phyloP scores from a whole-genome alignment of 495 filamentous ascomycete species.

The Podospora anserina region DNA sequence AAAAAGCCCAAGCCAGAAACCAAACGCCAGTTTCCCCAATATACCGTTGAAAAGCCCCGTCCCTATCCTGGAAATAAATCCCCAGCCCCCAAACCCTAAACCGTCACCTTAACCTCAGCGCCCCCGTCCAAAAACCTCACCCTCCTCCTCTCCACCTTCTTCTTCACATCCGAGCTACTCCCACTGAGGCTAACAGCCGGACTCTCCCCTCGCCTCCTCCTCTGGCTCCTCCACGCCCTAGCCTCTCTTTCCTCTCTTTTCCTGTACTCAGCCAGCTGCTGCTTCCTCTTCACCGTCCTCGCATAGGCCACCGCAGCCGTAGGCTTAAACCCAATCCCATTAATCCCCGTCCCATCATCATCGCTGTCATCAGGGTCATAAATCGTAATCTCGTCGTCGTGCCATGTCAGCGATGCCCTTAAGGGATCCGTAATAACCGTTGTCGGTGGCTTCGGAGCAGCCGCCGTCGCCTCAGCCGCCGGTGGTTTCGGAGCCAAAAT shows the following conservation, averaged over 20 bases:
- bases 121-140: conserved; percentile 36
- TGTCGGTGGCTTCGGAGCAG: conserved; percentile 8
- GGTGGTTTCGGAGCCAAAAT: conserved; percentile 1
- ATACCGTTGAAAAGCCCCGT: not conserved
- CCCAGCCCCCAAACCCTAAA: conserved; percentile 7
- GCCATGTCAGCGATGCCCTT: conserved; percentile 67
- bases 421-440: conserved; percentile 48
- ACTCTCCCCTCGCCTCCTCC: conserved; percentile 45
- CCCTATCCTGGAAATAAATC: too few species aligned
- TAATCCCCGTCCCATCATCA: conserved; percentile 77
- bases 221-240: conserved; percentile 66
- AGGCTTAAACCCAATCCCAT: conserved; percentile 88
- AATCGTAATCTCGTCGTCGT: conserved; percentile 78
- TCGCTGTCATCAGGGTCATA: conserved; percentile 69
- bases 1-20: not conserved
- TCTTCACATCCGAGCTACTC: conserved; percentile 26
- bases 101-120: conserved; percentile 7
- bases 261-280: conserved; percentile 82
- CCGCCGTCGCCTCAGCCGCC: not conserved
- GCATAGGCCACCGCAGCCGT: conserved; percentile 79
- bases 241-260: conserved; percentile 81
- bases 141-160: conserved; percentile 26
- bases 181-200: conserved; percentile 34
- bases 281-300: conserved; percentile 67
- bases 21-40: not conserved